Evolutionary conservation across 2,329 filamentous ascomycete species (phyloP).

Genomic region (Nemania abortiva): DNA sequence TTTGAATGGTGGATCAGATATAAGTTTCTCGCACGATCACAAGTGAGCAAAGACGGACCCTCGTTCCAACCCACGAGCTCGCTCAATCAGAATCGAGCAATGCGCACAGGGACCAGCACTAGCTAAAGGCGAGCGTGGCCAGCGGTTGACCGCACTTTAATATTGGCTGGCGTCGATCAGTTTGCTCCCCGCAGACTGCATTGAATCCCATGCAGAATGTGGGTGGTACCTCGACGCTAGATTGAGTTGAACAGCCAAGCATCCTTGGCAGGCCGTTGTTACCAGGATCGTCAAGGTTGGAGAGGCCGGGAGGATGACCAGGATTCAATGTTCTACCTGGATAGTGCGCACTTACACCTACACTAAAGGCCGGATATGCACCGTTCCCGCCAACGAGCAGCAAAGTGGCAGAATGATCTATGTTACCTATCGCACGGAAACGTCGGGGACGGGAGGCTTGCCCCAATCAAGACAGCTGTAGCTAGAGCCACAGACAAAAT

Average conservation of each 20-base stretch:
- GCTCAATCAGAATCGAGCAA: slow-evolving; percentile 49
- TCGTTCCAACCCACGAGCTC: slow-evolving; percentile 43
- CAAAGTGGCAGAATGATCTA: slow-evolving; percentile 9
- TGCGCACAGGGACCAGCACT: slow-evolving; percentile 42
- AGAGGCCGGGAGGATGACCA: slow-evolving; percentile 23
- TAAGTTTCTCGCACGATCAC: slow-evolving; percentile 38
- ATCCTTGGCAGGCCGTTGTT: slow-evolving; percentile 42
- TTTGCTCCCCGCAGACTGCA: slow-evolving; percentile 56
- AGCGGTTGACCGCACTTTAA: slow-evolving; percentile 59
- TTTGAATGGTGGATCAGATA: slow-evolving; percentile 27
- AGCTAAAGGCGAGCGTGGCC: slow-evolving; percentile 41
- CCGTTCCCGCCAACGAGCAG: slow-evolving; percentile 33
- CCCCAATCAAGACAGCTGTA: background rate
- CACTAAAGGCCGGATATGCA: slow-evolving; percentile 38
- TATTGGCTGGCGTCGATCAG: slow-evolving; percentile 64
- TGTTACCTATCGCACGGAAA: background rate
- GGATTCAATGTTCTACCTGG: slow-evolving; percentile 18
- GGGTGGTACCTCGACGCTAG: slow-evolving; percentile 44
- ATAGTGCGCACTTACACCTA: slow-evolving; percentile 6
- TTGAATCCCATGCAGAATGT: slow-evolving; percentile 52
- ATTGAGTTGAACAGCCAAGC: slow-evolving; percentile 41
- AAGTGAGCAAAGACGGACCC: slow-evolving; percentile 45
- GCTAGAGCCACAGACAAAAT: background rate
- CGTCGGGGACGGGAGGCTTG: background rate
- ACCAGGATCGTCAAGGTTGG: slow-evolving; percentile 37